These are phyloP conservation scores for Candida suzukii DNA, from an alignment of 805 yeast species.

Conservation along the genomic window DNA sequence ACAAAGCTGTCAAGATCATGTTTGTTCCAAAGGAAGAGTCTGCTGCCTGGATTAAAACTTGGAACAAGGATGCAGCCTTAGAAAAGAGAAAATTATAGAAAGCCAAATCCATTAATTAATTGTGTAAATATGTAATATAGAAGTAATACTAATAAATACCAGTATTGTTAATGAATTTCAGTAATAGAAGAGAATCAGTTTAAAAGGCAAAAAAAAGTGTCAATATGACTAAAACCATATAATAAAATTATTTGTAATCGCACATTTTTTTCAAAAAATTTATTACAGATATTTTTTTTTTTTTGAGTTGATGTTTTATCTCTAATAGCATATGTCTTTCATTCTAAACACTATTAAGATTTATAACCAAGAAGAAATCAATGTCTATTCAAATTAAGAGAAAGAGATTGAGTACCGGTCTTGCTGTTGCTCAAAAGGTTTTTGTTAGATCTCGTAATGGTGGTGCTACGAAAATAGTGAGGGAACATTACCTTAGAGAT, in stretches of 20 bases:
- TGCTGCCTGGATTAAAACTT: constrained; percentile 53
- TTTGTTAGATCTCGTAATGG: constrained; percentile 89
- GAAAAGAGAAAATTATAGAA: constrained; percentile 33
- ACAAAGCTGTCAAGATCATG: constrained; percentile 61
- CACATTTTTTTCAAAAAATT: background rate
- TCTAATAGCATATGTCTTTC: no score
- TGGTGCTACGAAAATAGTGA: constrained; percentile 80
- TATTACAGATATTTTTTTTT: background rate
- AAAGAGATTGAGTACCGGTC: constrained; percentile 42
- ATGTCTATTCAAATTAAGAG: constrained; percentile 18
- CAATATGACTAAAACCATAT: background rate
- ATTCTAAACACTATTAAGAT: no score
- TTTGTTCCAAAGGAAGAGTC: constrained; percentile 72
- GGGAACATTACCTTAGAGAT: constrained; percentile 88
- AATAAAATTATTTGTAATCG: background rate
- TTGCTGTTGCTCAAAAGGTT: constrained; percentile 77
- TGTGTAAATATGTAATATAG: background rate
- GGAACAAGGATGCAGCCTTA: constrained; percentile 59
- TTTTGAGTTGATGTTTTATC: no score
- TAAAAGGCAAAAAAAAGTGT: no score
- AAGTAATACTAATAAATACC: background rate
- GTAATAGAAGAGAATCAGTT: no score
- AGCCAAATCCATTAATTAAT: background rate
- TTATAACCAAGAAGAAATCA: no score
- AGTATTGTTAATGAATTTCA: no score